phyloP scores from a whole-genome alignment of 2,329 filamentous ascomycete genomes.

The Tolypocladium ophioglossoides region DNA sequence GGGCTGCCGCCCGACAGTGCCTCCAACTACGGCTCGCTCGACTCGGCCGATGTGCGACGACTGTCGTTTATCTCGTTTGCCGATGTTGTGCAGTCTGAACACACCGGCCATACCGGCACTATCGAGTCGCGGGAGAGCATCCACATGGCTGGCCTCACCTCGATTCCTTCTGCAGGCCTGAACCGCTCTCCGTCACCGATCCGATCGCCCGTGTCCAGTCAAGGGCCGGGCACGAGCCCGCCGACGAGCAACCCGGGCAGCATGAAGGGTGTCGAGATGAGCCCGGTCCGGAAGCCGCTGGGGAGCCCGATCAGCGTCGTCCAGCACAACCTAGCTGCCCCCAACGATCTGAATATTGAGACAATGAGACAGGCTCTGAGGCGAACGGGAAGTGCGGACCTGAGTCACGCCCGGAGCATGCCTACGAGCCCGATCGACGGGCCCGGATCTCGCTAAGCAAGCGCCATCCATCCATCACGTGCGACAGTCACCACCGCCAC shows the following conservation, averaged over 20 bases:
- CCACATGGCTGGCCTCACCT: slow-evolving; percentile 57
- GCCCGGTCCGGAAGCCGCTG: slow-evolving; percentile 47
- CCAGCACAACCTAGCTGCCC: slow-evolving; percentile 32
- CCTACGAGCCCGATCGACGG: slow-evolving; percentile 47
- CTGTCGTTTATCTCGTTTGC: slow-evolving; percentile 95
- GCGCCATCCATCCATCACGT: not conserved
- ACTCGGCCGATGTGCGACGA: slow-evolving; percentile 65
- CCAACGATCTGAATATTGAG: slow-evolving; percentile 72
- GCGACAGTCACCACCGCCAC: not conserved
- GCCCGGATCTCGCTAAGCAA: slow-evolving; percentile 16
- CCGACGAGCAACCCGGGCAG: slow-evolving; percentile 68
- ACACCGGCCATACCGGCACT: slow-evolving; percentile 44
- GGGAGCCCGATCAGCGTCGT: slow-evolving; percentile 52
- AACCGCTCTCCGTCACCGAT: slow-evolving; percentile 73
- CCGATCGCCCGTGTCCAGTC: slow-evolving; percentile 66
- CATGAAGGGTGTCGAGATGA: slow-evolving; percentile 63
- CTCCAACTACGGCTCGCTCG: slow-evolving; percentile 68
- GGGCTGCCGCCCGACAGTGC: slow-evolving; percentile 44
- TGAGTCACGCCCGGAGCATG: slow-evolving; percentile 46
- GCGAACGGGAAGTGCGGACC: slow-evolving; percentile 74
- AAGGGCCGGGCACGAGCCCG: slow-evolving; percentile 56
- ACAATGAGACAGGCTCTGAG: slow-evolving; percentile 86
- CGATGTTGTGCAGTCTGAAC: slow-evolving; percentile 83
- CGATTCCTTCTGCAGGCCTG: slow-evolving; percentile 36
- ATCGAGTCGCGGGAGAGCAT: slow-evolving; percentile 56